These are phyloP conservation scores for Hyaloperonospora brassicae DNA, from an alignment of 352 stramenopile genomes.

Conservation along the genomic window DNA sequence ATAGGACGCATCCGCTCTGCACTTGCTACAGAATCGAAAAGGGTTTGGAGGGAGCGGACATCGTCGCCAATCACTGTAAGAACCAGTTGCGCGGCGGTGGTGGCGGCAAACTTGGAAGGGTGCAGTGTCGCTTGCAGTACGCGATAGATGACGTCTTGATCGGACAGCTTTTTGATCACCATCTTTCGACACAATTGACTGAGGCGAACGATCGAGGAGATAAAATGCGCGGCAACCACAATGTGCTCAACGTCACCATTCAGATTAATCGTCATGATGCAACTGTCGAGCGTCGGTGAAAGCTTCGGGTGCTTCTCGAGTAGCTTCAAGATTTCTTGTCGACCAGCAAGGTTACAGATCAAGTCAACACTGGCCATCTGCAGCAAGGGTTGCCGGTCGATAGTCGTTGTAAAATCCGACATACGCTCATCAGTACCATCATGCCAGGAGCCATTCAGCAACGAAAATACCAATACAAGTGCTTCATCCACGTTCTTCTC, in stretches of 20 bases:
- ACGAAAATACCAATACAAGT: constrained; percentile 61
- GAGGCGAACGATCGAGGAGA: constrained; percentile 42
- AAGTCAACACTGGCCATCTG: constrained; percentile 60
- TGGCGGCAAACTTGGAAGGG: constrained; percentile 55
- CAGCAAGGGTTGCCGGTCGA: constrained; percentile 32
- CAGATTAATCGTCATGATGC: constrained; percentile 54
- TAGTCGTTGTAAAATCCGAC: constrained; percentile 28
- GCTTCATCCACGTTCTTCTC: constrained; percentile 74
- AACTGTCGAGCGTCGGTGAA: constrained; percentile 36
- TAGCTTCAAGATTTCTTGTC: constrained; percentile 41
- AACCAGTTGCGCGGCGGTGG: constrained; percentile 40
- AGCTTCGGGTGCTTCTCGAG: constrained; percentile 54
- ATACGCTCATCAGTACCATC: constrained; percentile 19
- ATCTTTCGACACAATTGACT: constrained; percentile 59
- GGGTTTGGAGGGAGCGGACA: constrained; percentile 30
- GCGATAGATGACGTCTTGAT: constrained; percentile 58
- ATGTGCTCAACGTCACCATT: constrained; percentile 58
- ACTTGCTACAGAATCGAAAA: constrained; percentile 38
- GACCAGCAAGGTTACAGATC: constrained; percentile 52
- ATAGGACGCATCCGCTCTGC: constrained; percentile 39
- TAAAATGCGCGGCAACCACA: constrained; percentile 49
- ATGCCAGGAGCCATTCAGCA: constrained; percentile 53
- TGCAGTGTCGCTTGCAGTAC: constrained; percentile 62
- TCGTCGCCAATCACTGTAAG: constrained; percentile 61
- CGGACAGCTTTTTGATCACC: constrained; percentile 38